Evolutionary conservation across 176 grass and related monocot genomes (phyloP), one percentile per base, ranked within the genome.

Genomic region (Poa pratensis): DNA sequence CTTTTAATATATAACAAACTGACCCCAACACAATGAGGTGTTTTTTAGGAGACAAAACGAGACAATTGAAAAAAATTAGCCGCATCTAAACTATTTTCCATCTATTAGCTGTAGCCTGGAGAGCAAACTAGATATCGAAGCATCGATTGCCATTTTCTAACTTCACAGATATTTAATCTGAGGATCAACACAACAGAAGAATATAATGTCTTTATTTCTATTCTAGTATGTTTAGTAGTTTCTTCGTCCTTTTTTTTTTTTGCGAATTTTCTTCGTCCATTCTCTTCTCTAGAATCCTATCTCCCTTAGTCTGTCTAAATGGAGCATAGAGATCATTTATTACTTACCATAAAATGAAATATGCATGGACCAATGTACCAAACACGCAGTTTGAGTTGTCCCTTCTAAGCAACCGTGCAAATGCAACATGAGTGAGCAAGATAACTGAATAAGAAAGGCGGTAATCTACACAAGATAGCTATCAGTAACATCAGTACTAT

Each of bases 241-340:
- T 30, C 30, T 81, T 17, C 23, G 61, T 81, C 79, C 22, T n/a
- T n/a, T n/a, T n/a, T n/a, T n/a, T n/a, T n/a, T n/a, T n/a, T n/a
- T n/a, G n/a, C n/a, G n/a, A n/a, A n/a, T n/a, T n/a, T 63, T 30
- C 30, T 81, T 17, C 23, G 61, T 81, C 79, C 22, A 39, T 81
- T 75, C 55, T 12, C 26, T 75, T 30, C 54, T 83, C 40, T 46
- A 12, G 28, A 45, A 16, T 49, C 15, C 4, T 62, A 14, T 63
- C 6, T 50, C 26, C 7, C 39, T 83, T 30, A 24, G 2, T 50
- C 40, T 50, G 11, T 10, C 70, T 50, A 74, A 74, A 75, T 75
- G 55, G 40, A 83, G 27, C 26, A 75, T 30, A 19, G 2, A 22
- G 27, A 30, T 51, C 7, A 39, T 22, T n/a, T 64, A 14, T 64